Conservation (phyloP, 495 filamentous ascomycete species). For the Pyrenopolyporus hunteri region DNA sequence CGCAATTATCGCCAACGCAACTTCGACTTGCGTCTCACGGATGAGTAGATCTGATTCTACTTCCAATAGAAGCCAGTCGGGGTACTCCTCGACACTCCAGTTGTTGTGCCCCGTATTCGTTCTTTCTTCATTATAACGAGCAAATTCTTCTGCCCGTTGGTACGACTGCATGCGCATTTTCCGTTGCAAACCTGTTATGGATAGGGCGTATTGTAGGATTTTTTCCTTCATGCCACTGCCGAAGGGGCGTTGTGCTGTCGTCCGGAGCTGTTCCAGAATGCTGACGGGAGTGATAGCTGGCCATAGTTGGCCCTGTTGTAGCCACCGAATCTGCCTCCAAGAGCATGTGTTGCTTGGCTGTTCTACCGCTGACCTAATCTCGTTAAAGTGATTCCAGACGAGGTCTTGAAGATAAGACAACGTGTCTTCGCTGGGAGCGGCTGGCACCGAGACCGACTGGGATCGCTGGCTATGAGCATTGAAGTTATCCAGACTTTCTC, state of each 20-base stretch:
- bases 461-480: neutral
- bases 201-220: conserved; percentile 50
- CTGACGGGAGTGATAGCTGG: conserved; percentile 57
- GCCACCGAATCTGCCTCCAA: conserved; percentile 48
- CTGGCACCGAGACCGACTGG: too few species aligned
- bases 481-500: conserved; percentile 15
- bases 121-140: conserved; percentile 43
- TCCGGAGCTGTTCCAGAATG: conserved; percentile 60
- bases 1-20: conserved; percentile 55
- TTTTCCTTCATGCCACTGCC: conserved; percentile 50
- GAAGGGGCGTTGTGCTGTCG: conserved; percentile 42
- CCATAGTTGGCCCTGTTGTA: conserved; percentile 56
- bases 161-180: conserved; percentile 44
- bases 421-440: neutral
- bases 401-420: conserved; percentile 42
- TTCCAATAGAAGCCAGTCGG: conserved; percentile 65
- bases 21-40: conserved; percentile 56
- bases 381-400: neutral
- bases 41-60: conserved; percentile 62
- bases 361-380: conserved; percentile 13
- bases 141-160: conserved; percentile 26
- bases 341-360: conserved; percentile 12
- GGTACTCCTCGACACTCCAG: conserved; percentile 53
- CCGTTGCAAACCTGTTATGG: conserved; percentile 54
- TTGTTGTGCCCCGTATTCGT: conserved; percentile 57